Evolutionary conservation across 75 land plant genomes (phyloP).

Genomic region (Picea sitchensis): DNA sequence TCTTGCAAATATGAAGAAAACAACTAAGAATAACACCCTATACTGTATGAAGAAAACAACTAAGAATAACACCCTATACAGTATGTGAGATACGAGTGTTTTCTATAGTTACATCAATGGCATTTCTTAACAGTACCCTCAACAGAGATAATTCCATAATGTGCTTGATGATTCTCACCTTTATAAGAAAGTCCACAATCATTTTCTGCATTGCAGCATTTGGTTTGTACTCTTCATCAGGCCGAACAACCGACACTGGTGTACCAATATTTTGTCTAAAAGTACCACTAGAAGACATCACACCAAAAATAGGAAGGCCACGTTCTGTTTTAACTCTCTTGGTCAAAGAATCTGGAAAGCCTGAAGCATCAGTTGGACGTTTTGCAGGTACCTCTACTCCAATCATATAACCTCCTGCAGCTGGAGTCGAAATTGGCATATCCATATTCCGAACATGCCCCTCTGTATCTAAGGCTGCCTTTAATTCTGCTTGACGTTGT

Average conservation of each 20-base stretch:
- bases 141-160: too few species aligned
- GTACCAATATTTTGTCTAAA: constrained; percentile 84
- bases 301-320: constrained; percentile 75
- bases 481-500: constrained; percentile 84
- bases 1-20: too few species aligned
- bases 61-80: too few species aligned
- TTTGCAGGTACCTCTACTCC: constrained; percentile 23
- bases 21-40: too few species aligned
- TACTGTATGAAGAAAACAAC: too few species aligned
- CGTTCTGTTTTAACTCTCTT: constrained; percentile 86
- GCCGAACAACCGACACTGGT: constrained; percentile 75
- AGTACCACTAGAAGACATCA: constrained; percentile 86
- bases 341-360: constrained; percentile 63
- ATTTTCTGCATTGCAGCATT: constrained; percentile 99
- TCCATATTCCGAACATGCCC: constrained; percentile 40
- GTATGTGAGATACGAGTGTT: too few species aligned
- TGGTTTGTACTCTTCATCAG: constrained; percentile 95
- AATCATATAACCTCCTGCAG: constrained; percentile 17
- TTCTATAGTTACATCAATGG: too few species aligned
- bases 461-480: constrained; percentile 43
- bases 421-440: constrained; percentile 25
- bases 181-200: constrained; percentile 91
- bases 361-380: constrained; percentile 59
- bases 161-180: constrained; percentile 34
- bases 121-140: too few species aligned